Base-by-base conservation (phyloP, 352 stramenopile species). In the Pythium brassicae region DNA sequence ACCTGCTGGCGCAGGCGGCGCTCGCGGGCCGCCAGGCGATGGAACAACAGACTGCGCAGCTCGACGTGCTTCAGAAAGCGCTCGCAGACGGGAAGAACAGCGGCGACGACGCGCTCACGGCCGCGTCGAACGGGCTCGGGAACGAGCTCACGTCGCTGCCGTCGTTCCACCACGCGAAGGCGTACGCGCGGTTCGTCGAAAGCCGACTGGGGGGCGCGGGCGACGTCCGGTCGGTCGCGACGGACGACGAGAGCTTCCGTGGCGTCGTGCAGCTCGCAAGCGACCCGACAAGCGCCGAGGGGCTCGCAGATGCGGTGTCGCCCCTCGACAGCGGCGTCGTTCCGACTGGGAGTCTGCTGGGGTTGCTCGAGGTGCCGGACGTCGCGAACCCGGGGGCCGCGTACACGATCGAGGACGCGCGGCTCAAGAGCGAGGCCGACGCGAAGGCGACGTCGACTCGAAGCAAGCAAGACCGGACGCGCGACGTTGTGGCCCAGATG, bases 351-450 rank as follows among this genome's bases (percentile, higher is more conserved):
- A 55, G 53, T 68, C 26, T 50, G 48, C 61, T 44, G 51, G 55
- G 54, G 9, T 40, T 83, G 23, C 48, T 86, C 3, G 76, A 93
- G 50, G 75, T 78, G 25, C 54, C 74, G 1, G 89, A 97, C 43
- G 63, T 97, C n/a, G 50, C 60, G 12, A 87, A 92, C 57, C 68
- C 78, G 3, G 61, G 65, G 19, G 73, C 83, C 27, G 83, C 83
- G 11, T 98, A 97, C 69, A 97, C 85, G 42, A 97, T 98, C 55
- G 83, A 98, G 66, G 88, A 97, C 20, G 87, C 84, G 42, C 95
- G 96, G 55, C 70, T 94, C 9, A 93, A 97, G 61, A 94, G 82
- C 42, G 91, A 98, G 53, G 85, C 87, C 5, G 88, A 98, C 53
- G 81, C 81, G 5, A 69, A 72, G 12, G 74, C 67, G 1, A 81